Evolutionary conservation across 1,139 yeast species (phyloP).

Genomic region (Martiniozyma asiatica): DNA sequence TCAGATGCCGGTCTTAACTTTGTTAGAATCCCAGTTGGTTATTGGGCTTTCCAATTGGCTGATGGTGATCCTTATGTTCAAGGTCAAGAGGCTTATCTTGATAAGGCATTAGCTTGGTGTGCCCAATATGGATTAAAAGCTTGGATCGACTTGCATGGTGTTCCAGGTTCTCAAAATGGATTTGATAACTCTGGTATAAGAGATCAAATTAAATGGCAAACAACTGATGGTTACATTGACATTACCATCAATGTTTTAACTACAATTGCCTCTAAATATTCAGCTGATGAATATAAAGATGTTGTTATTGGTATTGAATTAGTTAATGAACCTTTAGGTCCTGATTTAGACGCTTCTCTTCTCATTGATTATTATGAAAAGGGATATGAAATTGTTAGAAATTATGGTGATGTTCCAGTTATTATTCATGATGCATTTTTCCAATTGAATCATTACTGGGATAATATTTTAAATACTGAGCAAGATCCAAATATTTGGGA

Average conservation of each 20-base stretch:
- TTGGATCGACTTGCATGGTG: slow-evolving; percentile 57
- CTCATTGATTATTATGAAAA: slow-evolving; percentile 44
- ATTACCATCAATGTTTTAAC: slow-evolving; percentile 37
- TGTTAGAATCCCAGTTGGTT: slow-evolving; percentile 88
- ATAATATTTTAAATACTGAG: slow-evolving; percentile 14
- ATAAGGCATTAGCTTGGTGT: slow-evolving; percentile 49
- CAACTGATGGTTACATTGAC: slow-evolving; percentile 6
- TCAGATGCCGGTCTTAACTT: slow-evolving; percentile 61
- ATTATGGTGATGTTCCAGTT: slow-evolving; percentile 32
- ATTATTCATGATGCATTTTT: slow-evolving; percentile 70
- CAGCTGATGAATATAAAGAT: slow-evolving; percentile 49
- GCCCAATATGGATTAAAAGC: slow-evolving; percentile 35
- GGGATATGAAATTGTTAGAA: slow-evolving; percentile 32
- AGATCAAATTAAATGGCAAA: slow-evolving; percentile 38
- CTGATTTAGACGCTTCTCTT: slow-evolving; percentile 44
- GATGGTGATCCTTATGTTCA: slow-evolving; percentile 75
- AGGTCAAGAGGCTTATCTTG: slow-evolving; percentile 69
- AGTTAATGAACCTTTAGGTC: slow-evolving; percentile 82
- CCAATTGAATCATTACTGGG: slow-evolving; percentile 50
- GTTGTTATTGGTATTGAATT: slow-evolving; percentile 77
- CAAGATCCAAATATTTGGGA: slow-evolving; percentile 33
- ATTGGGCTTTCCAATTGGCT: slow-evolving; percentile 76
- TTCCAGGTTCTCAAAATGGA: slow-evolving; percentile 62
- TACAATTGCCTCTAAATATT: slow-evolving; percentile 48
- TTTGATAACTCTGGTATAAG: slow-evolving; percentile 56